Evolutionary conservation across 2,329 filamentous ascomycete genomes (phyloP), one percentile per base, ranked within the genome.

Genomic region (Didymella arachidicola): DNA sequence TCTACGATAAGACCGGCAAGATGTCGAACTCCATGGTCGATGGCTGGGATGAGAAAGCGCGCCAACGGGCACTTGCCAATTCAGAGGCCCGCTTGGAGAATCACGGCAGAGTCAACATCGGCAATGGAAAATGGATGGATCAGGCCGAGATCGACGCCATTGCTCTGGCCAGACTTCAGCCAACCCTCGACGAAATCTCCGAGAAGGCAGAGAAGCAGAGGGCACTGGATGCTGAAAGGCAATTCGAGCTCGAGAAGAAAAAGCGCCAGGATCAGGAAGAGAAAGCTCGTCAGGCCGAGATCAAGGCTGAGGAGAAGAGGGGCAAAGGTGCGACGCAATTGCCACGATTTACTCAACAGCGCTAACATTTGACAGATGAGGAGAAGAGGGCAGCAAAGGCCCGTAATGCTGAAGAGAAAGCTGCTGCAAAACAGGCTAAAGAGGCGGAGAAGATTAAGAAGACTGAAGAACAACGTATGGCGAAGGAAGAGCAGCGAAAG

Each of bases 161-260:
- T 65, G 93, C 93, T 2, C 84, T 87, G 12, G 86, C 84, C 44
- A 87, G 89, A 65, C 85, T 97, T 16, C 91, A 94, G 73, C 93
- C 93, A 4, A 87, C 95, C 0, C 76, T 97, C 6, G 89, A 97
- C 65, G 91, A 96, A 64, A 95, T 97, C 61, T 88, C 89, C 52
- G 88, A 91, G 50, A 91, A 88, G 71, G 91, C 91, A 0, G 89
- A 93, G 70, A 83, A 83, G 61, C 88, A 92, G 72, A 83, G 86
- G 38, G 90, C 89, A 47, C 84, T 88, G 59, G 73, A 90, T 22
- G 82, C 87, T 45, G 85, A 88, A 63, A 77, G 85, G 11, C 83
- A 84, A 41, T 73, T 87, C 18, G 89, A 92, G 59, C 81, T 87
- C 60, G 87, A 92, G 57, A 82, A 87, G 62, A 84, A 85, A 67